phyloP scores from a whole-genome alignment of 176 grass and related monocot species.

The Rhipidocladum racemiflorum region DNA sequence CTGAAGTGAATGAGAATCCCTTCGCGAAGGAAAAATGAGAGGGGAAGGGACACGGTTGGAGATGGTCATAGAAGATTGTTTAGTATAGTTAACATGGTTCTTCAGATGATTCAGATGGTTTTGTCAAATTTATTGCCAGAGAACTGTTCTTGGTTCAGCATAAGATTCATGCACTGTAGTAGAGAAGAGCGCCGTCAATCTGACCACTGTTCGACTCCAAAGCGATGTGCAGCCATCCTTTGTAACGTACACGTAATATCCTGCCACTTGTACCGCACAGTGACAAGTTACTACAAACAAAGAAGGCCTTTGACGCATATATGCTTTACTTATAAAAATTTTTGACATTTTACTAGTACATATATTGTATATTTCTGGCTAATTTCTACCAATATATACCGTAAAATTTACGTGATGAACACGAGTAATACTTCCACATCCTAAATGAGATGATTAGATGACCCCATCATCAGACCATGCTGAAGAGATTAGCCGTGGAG shows the following conservation, averaged over 20 bases:
- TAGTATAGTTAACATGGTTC: slow-evolving; percentile 4
- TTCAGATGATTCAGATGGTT: slow-evolving; percentile 4
- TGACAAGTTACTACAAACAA: not conserved
- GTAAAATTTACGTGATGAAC: slow-evolving; percentile 28
- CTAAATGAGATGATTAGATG: too few relatives aligned
- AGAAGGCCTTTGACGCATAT: not conserved
- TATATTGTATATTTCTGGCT: not conserved
- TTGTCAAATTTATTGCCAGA: too few relatives aligned
- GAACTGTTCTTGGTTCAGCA: not conserved
- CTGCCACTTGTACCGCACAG: not conserved
- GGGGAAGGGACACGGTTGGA: too few relatives aligned
- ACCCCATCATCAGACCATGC: slow-evolving; percentile 33
- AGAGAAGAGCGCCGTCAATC: not conserved
- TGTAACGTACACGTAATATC: not conserved
- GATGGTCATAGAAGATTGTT: slow-evolving; percentile 27
- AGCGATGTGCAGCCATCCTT: not conserved
- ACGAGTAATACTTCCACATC: not conserved
- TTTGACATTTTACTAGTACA: not conserved
- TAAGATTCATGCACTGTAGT: not conserved
- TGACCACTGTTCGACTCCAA: not conserved
- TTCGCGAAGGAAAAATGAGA: too few relatives aligned
- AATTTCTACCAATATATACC: not conserved
- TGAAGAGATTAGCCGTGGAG: slow-evolving; percentile 77
- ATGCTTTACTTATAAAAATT: not conserved
- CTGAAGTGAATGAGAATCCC: too few relatives aligned